phyloP scores from a whole-genome alignment of 805 yeast species.

The Wickerhamiella sorbophila region DNA sequence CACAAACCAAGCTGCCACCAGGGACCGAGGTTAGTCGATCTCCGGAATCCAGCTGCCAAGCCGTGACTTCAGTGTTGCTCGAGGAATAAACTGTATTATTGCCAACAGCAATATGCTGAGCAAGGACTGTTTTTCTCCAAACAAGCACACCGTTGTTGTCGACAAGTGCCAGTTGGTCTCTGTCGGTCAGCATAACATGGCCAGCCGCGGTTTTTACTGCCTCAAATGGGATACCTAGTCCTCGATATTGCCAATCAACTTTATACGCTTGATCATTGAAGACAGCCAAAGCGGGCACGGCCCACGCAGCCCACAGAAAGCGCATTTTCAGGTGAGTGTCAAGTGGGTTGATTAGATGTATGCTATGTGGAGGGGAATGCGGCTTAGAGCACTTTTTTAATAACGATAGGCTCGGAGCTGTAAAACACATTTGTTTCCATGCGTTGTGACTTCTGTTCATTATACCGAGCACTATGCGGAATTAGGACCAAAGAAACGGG shows the following conservation, averaged over 20 bases:
- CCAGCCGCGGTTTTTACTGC: slow-evolving; percentile 7
- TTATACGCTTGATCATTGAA: slow-evolving; percentile 24
- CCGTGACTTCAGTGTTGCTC: slow-evolving; percentile 7
- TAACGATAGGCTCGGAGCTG: slow-evolving; percentile 9
- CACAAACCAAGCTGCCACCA: background rate
- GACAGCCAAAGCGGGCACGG: slow-evolving; percentile 18
- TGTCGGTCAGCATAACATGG: slow-evolving; percentile 16
- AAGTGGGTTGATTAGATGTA: background rate
- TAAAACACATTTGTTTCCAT: background rate
- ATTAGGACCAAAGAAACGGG: slow-evolving; percentile 3
- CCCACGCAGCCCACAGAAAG: slow-evolving; percentile 1
- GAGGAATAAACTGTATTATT: slow-evolving; percentile 6
- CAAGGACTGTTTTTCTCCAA: slow-evolving; percentile 19
- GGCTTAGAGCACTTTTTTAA: slow-evolving; percentile 5
- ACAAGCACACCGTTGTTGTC: slow-evolving; percentile 17
- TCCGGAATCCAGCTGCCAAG: slow-evolving; percentile 10
- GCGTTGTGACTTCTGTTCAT: background rate
- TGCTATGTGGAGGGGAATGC: background rate
- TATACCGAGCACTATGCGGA: background rate
- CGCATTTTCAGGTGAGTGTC: background rate
- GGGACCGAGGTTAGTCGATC: slow-evolving; percentile 8
- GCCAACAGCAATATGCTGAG: slow-evolving; percentile 4
- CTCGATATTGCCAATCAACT: slow-evolving; percentile 23
- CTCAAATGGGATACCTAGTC: slow-evolving; percentile 18
- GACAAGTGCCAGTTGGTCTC: slow-evolving; percentile 17